Percentiles rank a stretch among this genome's conserved stretches.
phyloP scores from a whole-genome alignment of 352 stramenopile species.

The Saprolegnia parasitica region DNA sequence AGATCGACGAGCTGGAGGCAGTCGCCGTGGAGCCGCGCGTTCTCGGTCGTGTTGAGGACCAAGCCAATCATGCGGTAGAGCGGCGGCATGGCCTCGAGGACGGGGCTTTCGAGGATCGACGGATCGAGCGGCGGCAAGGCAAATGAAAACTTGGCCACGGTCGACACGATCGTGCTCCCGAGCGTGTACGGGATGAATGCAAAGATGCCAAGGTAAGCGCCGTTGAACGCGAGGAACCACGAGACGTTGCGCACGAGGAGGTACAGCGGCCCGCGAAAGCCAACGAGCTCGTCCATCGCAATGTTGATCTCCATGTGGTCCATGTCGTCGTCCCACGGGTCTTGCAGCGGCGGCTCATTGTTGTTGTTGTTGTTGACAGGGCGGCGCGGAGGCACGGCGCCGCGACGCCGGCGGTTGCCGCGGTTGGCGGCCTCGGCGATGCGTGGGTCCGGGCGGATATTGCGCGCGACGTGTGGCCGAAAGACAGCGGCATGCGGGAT shows the following conservation, averaged over 20 bases:
- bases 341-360: slow-evolving; percentile 35
- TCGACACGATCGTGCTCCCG: slow-evolving; percentile 85
- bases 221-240: slow-evolving; percentile 97
- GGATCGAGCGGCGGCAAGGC: slow-evolving; percentile 39
- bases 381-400: background rate
- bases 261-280: slow-evolving; percentile 90
- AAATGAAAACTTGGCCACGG: slow-evolving; percentile 51
- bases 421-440: slow-evolving; percentile 16
- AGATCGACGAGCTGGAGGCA: slow-evolving; percentile 82
- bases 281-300: slow-evolving; percentile 96
- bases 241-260: slow-evolving; percentile 95
- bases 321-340: slow-evolving; percentile 84
- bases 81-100: slow-evolving; percentile 33
- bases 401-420: slow-evolving; percentile 4
- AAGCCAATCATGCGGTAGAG: slow-evolving; percentile 48
- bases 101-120: slow-evolving; percentile 17
- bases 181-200: slow-evolving; percentile 94
- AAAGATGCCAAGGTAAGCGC: slow-evolving; percentile 95
- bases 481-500: slow-evolving; percentile 27
- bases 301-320: slow-evolving; percentile 94
- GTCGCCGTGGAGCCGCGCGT: slow-evolving; percentile 59
- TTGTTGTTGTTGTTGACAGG: background rate
- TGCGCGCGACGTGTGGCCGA: slow-evolving; percentile 25
- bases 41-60: slow-evolving; percentile 50
- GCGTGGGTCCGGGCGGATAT: slow-evolving; percentile 25